Base-by-base conservation (phyloP, 495 filamentous ascomycete species). In the Penicillium soppii region DNA sequence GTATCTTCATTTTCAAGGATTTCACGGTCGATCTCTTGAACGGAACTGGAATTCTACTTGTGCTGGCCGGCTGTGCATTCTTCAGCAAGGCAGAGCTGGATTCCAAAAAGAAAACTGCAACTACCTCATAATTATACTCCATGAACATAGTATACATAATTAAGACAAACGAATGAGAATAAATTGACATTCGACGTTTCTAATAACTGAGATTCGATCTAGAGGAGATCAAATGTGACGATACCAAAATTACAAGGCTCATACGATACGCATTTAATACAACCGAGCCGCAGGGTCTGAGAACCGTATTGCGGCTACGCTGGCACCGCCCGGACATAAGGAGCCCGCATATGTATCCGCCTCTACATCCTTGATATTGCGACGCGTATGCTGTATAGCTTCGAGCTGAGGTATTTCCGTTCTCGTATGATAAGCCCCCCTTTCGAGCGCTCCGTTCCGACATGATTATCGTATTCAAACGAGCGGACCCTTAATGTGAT, bases 71-170 rank as follows among this genome's bases (percentile, higher is more conserved):
- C 4, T 58, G 55, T 36, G 55, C 49, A 17, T 53, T 38, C 30
- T 58, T 53, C 41, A 53, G 49, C 40, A 58, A 58, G 23, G 45
- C 41, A 16, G 55, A 58, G 44, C 29, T 58, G 20, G 55, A 58
- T 48, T 53, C 50, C 4, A 58, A 58, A 45, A 47, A 43, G 21
- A 37, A 43, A 13, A 35, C 33, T 20, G 33, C 50, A 2, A 19
- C 29, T 13, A 20, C 33, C 19, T 49, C 36, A 37, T 26, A 22
- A 17, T 12, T 26, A 43, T 17, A 7, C 5, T 27, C 25, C 9
- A 38, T 38, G 6, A 15, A 38, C 9, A 38, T 38, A 16, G 35
- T 38, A 38, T 15, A 38, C 9, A 27, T 5, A 27, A 4, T 20
- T 38, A 37, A 37, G 13, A 38, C 35, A 19, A 20, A 38, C 35